These are phyloP conservation scores for Ramaria sp. DNA, from an alignment of 768 basidiomycete species.

Conservation along the genomic window DNA sequence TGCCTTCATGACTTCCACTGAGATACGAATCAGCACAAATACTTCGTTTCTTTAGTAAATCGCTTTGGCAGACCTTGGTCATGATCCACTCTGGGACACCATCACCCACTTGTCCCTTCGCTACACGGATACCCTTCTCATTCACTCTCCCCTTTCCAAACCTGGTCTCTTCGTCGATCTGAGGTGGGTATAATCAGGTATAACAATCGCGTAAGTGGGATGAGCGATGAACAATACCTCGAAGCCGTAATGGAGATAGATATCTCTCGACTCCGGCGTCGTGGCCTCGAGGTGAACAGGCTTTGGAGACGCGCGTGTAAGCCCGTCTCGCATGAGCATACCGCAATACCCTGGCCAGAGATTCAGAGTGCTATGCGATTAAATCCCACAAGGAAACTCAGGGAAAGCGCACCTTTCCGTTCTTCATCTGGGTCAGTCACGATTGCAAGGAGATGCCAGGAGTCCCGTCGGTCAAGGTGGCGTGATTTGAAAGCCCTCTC, in stretches of 20 bases:
- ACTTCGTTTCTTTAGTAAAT: background rate
- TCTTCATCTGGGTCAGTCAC: slow-evolving; percentile 12
- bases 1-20: background rate
- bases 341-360: slow-evolving; percentile 13
- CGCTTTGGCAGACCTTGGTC: background rate
- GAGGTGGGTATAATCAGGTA: background rate
- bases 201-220: background rate
- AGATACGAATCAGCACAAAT: background rate
- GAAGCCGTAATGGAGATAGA: slow-evolving; percentile 16
- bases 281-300: slow-evolving; percentile 14
- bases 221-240: slow-evolving; percentile 10
- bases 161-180: background rate
- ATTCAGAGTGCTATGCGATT: too few species aligned
- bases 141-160: slow-evolving; percentile 2
- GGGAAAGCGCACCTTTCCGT: slow-evolving; percentile 10
- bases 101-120: background rate
- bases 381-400: too few species aligned
- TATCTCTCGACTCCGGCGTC: slow-evolving; percentile 12
- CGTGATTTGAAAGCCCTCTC: slow-evolving; percentile 9
- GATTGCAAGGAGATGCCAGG: slow-evolving; percentile 14
- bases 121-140: background rate
- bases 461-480: slow-evolving; percentile 8
- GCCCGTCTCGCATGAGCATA: slow-evolving; percentile 14
- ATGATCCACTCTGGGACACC: slow-evolving; percentile 4
- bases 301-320: slow-evolving; percentile 11